Percentiles rank a stretch among this genome's conserved stretches.
Conservation (phyloP, 176 grass and related monocot genomes). For the Cocos nucifera region DNA sequence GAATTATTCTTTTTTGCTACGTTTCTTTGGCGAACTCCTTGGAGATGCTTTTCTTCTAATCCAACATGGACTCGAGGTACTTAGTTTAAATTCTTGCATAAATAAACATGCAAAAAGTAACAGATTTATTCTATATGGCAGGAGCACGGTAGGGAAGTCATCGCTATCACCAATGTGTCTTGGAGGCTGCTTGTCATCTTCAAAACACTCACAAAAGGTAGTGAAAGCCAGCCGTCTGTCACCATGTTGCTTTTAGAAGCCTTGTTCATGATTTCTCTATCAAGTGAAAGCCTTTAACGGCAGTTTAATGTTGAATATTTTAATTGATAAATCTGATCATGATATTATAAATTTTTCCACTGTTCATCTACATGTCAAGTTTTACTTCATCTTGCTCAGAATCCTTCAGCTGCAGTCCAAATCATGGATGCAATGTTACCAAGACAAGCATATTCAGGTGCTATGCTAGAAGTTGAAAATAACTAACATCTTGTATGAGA, state of each 20-base stretch:
- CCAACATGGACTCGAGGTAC: conserved; percentile 60
- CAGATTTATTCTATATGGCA: conserved; percentile 33
- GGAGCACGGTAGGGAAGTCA: conserved; percentile 56
- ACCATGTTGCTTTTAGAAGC: conserved; percentile 63
- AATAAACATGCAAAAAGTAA: conserved; percentile 4
- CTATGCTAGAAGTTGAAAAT: conserved; percentile 3
- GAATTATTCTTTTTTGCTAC: conserved; percentile 34
- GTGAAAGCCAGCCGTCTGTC: conserved; percentile 44
- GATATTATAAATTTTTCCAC: neutral
- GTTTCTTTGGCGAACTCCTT: conserved; percentile 51
- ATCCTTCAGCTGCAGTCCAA: conserved; percentile 56
- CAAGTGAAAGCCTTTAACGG: conserved; percentile 41
- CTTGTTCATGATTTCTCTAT: conserved; percentile 61
- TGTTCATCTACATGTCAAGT: conserved; percentile 11
- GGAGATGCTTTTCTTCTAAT: conserved; percentile 58
- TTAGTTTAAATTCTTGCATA: conserved; percentile 4
- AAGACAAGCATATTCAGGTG: conserved; percentile 74
- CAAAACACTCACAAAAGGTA: conserved; percentile 52
- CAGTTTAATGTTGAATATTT: conserved; percentile 13
- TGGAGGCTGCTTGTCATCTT: conserved; percentile 71
- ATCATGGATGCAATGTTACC: conserved; percentile 78
- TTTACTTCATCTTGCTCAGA: conserved; percentile 61
- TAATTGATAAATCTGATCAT: too few relatives aligned
- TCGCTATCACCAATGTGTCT: conserved; percentile 58
- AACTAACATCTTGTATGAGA: too few relatives aligned